Base-by-base conservation (phyloP, 768 basidiomycete species). In the Sutorius australiensis region DNA sequence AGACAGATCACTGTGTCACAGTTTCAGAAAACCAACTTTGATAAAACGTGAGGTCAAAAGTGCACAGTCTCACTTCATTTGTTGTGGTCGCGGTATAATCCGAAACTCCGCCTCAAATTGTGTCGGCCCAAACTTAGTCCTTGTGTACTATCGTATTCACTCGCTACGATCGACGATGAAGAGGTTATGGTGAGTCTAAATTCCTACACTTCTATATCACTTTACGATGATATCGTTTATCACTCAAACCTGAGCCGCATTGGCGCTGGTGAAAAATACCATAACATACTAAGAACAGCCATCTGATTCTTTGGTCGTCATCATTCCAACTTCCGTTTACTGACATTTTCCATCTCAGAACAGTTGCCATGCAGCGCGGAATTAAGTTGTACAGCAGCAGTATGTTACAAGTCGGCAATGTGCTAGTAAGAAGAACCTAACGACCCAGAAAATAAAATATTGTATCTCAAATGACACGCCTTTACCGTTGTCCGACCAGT, bases 211-310 rank as follows among this genome's bases (percentile, higher is more conserved):
- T 47, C 17, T 37, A 5, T 11, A 10, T 33, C 12, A 19, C 16
- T 48, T 37, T 34, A 48, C 56, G 65, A 66, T 67, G 65, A 66
- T 50, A 48, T 48, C 33, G 4, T n/a, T 57, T 48, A 48, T 59
- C 61, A 69, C 61, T 45, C 24, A 58, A 63, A 51, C 45, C 66
- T 61, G 63, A 67, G 66, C 68, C 63, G 24, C 24, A 46, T 51
- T 3, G 66, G 66, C 68, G 10, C n/a, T 67, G 66, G 68, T 68
- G 66, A 67, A 66, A 66, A 64, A 14, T 2, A 30, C 17, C 42
- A 17, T n/a, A n/a, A 58, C 62, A 63, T n/a, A 67, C 68, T 67
- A 67, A 67, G 66, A 67, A 67, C 66, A 66, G 66, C 66, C 66
- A 67, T 68, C 66, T 67, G 66, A 67, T 60, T 42, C 32, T 52